Evolutionary conservation across 768 basidiomycete species (phyloP), one percentile per base, ranked within the genome.

Genomic region (Rhizopogon vinicolor): DNA sequence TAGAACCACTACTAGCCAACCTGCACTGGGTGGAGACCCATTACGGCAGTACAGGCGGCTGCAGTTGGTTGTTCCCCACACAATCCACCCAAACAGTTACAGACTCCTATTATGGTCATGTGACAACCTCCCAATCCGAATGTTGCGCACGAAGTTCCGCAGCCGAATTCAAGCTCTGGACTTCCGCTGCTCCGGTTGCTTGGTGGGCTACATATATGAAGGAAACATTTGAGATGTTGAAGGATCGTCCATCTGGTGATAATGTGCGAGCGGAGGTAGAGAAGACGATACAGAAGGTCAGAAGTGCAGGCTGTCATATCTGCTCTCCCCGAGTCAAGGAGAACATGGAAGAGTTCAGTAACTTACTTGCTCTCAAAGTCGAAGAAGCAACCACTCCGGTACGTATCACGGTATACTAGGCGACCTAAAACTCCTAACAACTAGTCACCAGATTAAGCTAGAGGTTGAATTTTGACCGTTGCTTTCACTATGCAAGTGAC

Each of bases 161-260:
- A 3, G 29, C 10, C n/a, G 12, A 31, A 45, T 3, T 45, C 44
- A 12, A 4, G 16, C 25, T 35, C 13, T 37, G 42, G 33, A 0
- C 25, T 25, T 4, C 1, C 18, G 1, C 0, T 2, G 9, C 16
- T 53, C 33, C 31, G 2, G 7, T 19, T 2, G 5, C 10, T 18
- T 59, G 58, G 58, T 59, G 58, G 58, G 16, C 6, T 25, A 45
- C 43, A n/a, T 59, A 60, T 35, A 59, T 58, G 58, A 10, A 44
- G 7, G 8, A 22, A 13, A 48, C 48, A 12, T 49, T 49, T 29
- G 37, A 41, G 9, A 19, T 31, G 19, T 35, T 59, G 52, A 41
- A 18, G 7, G 42, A 58, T 9, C 22, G 19, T 3, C 56, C 57
- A 16, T 58, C 42, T 41, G 42, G 54, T n/a, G 37, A 9, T 9